Evolutionary conservation across 2,329 filamentous ascomycete species (phyloP).

Genomic region (Colletotrichum kahawae): DNA sequence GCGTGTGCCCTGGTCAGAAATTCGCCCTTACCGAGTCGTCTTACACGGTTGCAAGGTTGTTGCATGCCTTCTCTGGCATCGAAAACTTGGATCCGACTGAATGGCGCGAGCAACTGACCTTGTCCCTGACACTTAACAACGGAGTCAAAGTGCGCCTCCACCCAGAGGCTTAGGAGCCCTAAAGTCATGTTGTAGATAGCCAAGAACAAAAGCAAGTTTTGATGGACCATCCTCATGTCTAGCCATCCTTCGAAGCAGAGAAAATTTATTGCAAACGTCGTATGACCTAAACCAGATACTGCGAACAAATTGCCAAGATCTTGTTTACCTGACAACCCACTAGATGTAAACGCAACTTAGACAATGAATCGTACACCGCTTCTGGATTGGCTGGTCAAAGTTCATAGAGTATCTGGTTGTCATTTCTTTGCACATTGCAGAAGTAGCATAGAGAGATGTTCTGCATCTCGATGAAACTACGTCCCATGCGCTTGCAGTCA

Average conservation of each 20-base stretch:
- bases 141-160: slow-evolving; percentile 8
- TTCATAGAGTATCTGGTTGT: not conserved
- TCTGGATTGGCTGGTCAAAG: not conserved
- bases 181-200: not conserved
- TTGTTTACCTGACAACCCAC: not conserved
- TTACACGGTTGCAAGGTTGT: slow-evolving; percentile 29
- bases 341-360: not conserved
- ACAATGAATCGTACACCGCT: not conserved
- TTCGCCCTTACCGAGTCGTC: slow-evolving; percentile 27
- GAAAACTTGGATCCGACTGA: slow-evolving; percentile 1
- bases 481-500: not conserved
- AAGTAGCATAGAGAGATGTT: not conserved
- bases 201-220: not conserved
- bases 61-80: slow-evolving; percentile 26
- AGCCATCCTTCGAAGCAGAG: not conserved
- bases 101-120: slow-evolving; percentile 15
- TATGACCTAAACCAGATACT: not conserved
- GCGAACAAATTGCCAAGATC: not conserved
- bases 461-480: not conserved
- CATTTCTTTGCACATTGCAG: not conserved
- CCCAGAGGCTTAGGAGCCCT: not conserved
- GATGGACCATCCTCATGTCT: not conserved
- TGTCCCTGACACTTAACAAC: slow-evolving; percentile 12
- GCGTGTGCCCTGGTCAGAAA: slow-evolving; percentile 32
- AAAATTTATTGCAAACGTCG: not conserved